Evolutionary conservation across 768 basidiomycete genomes (phyloP).

Genomic region (Mycena olivaceomarginata): DNA sequence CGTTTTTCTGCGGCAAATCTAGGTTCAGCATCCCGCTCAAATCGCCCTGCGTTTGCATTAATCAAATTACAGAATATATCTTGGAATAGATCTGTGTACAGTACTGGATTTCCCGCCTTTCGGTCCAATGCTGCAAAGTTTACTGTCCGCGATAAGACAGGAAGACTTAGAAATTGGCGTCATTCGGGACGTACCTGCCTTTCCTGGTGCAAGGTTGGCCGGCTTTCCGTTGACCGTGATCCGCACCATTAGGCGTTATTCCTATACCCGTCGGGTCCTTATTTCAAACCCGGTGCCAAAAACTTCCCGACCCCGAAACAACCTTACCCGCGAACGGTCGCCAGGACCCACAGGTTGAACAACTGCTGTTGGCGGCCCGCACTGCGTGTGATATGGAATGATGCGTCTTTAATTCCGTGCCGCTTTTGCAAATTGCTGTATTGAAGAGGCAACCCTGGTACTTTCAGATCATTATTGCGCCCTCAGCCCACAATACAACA

Average conservation of each 20-base stretch:
- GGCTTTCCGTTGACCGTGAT: background rate
- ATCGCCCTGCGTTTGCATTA: slow-evolving; percentile 28
- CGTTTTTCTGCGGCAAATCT: slow-evolving; percentile 11
- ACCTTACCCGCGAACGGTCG: background rate
- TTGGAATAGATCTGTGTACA: slow-evolving; percentile 16
- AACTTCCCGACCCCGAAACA: slow-evolving; percentile 1
- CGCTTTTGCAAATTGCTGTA: background rate
- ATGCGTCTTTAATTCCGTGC: slow-evolving; percentile 14
- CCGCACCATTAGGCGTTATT: background rate
- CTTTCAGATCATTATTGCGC: slow-evolving; percentile 25
- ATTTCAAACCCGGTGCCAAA: slow-evolving; percentile 4
- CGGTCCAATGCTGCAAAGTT: background rate
- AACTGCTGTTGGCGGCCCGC: slow-evolving; percentile 1
- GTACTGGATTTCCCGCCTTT: background rate
- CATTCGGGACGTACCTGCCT: slow-evolving; percentile 7
- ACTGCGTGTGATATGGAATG: background rate
- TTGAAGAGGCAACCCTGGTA: slow-evolving; percentile 21
- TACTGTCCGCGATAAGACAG: background rate
- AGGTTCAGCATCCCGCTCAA: slow-evolving; percentile 31
- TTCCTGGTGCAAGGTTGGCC: background rate
- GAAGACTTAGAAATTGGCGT: background rate
- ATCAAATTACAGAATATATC: slow-evolving; percentile 21
- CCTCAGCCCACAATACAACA: slow-evolving; percentile 33
- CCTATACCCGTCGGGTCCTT: background rate
- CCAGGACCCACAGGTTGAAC: background rate